phyloP scores from a whole-genome alignment of 306 rosid genomes.

The Pachyrhizus erosus region DNA sequence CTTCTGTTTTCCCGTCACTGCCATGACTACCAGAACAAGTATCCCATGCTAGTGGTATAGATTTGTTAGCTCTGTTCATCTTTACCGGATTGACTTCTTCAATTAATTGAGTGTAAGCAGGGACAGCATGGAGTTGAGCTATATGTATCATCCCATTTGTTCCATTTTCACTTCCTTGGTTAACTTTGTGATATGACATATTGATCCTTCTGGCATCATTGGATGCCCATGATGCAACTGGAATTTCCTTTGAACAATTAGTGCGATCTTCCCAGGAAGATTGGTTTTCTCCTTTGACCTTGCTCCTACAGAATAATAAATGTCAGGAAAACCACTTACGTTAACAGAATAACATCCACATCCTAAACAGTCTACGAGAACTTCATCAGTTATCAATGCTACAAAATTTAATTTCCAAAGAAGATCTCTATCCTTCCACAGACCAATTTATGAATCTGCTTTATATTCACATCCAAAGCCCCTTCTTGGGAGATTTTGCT shows the following conservation, averaged over 20 bases:
- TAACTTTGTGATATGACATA: conserved; percentile 73
- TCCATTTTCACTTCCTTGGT: conserved; percentile 63
- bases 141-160: conserved; percentile 58
- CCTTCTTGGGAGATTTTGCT: background rate
- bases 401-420: conserved; percentile 8
- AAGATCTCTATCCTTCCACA: background rate
- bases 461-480: background rate
- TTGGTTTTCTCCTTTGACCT: conserved; percentile 53
- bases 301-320: conserved; percentile 51
- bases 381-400: background rate
- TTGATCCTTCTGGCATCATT: conserved; percentile 60
- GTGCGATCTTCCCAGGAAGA: conserved; percentile 42
- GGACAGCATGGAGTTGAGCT: conserved; percentile 70
- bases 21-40: conserved; percentile 36
- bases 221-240: conserved; percentile 42
- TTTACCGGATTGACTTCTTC: conserved; percentile 64
- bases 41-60: conserved; percentile 46
- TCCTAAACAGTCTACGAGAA: conserved; percentile 2
- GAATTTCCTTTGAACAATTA: conserved; percentile 45
- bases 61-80: conserved; percentile 44
- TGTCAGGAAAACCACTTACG: conserved; percentile 19
- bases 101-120: conserved; percentile 66
- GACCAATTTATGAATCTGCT: conserved; percentile 26
- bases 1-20: conserved; percentile 41
- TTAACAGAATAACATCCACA: conserved; percentile 16